Percentiles rank a stretch among this genome's conserved stretches.
Evolutionary conservation across 371 early-diverging fungal genomes (phyloP).

Genomic region (Thermomucor indicae-seudaticae): DNA sequence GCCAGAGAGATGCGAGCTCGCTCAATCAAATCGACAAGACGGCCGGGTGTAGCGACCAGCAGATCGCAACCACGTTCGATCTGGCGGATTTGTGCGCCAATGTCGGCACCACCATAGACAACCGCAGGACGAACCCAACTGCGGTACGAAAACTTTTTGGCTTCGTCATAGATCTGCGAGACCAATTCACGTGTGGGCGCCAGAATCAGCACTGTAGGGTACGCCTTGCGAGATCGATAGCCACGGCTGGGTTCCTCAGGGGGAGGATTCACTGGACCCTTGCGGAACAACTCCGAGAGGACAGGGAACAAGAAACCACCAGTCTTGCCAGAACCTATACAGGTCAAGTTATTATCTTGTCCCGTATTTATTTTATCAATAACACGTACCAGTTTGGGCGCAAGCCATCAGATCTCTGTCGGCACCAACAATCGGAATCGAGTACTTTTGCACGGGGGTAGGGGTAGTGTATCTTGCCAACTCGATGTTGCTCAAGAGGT

Average conservation of each 20-base stretch:
- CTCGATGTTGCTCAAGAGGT: conserved; percentile 89
- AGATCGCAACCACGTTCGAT: conserved; percentile 89
- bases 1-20: conserved; percentile 74
- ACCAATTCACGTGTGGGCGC: conserved; percentile 95
- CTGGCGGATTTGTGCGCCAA: conserved; percentile 79
- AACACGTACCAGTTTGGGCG: conserved; percentile 78
- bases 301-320: conserved; percentile 93
- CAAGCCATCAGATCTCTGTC: conserved; percentile 81
- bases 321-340: conserved; percentile 82
- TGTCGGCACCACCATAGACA: conserved; percentile 91
- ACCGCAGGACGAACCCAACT: conserved; percentile 46
- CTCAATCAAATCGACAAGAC: conserved; percentile 93
- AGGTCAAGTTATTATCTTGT: not conserved
- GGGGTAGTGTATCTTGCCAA: conserved; percentile 88
- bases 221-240: conserved; percentile 79
- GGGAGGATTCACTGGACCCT: conserved; percentile 72
- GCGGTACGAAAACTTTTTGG: conserved; percentile 39
- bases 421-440: conserved; percentile 83
- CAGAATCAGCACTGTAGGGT: conserved; percentile 90
- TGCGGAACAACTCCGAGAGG: conserved; percentile 82
- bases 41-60: conserved; percentile 98
- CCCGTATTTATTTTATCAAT: not conserved
- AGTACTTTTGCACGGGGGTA: conserved; percentile 94
- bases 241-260: conserved; percentile 51
- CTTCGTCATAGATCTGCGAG: conserved; percentile 64